Conservation (phyloP, 2,329 filamentous ascomycete species). For the Cryphonectria naterciae region DNA sequence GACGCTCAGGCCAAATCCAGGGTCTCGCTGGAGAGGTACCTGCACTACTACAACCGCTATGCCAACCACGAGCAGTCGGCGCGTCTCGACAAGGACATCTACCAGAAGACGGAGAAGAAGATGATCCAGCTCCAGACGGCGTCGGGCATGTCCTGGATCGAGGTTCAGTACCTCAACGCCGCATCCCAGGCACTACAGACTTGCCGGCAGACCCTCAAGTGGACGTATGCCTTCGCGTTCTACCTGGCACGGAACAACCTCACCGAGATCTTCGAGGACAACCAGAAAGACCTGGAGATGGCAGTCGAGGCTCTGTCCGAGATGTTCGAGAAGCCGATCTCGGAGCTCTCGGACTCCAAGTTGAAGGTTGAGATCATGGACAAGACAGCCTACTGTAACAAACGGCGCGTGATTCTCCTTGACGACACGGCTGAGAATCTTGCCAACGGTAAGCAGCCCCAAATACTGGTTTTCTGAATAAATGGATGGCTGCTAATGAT, state of each 20-base stretch:
- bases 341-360: constrained; percentile 82
- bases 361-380: constrained; percentile 98
- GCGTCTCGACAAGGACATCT: constrained; percentile 94
- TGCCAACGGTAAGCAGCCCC: constrained; percentile 69
- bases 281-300: constrained; percentile 97
- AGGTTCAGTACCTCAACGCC: constrained; percentile 94
- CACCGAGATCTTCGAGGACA: constrained; percentile 97
- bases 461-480: neutral
- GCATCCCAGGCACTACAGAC: constrained; percentile 93
- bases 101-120: constrained; percentile 96
- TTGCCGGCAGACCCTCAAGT: constrained; percentile 97
- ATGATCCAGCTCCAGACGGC: constrained; percentile 95
- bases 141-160: constrained; percentile 98
- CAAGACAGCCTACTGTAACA: constrained; percentile 96
- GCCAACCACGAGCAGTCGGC: constrained; percentile 99
- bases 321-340: constrained; percentile 98
- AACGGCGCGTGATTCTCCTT: constrained; percentile 84
- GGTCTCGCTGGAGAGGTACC: constrained; percentile 89
- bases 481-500: constrained; percentile 33
- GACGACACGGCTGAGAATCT: constrained; percentile 93
- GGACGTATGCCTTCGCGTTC: constrained; percentile 98
- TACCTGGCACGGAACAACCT: constrained; percentile 96
- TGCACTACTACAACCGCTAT: constrained; percentile 99
- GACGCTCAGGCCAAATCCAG: constrained; percentile 91
- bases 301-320: constrained; percentile 96